Evolutionary conservation across 345 rosid genomes (phyloP).

Genomic region (Eutrema heterophyllum): DNA sequence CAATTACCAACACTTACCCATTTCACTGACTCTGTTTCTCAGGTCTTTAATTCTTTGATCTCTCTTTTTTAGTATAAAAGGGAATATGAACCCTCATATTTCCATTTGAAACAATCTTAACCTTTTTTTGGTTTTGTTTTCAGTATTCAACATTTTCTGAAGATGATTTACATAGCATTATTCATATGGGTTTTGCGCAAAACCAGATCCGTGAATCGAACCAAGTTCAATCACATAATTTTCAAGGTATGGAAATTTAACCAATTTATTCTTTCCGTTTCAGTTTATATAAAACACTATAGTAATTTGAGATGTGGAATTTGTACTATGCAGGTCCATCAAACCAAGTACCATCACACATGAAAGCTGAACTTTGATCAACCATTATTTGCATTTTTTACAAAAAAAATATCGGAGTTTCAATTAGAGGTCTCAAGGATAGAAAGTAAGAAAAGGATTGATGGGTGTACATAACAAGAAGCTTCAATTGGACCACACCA

Average conservation of each 20-base stretch:
- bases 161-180: conserved; percentile 72
- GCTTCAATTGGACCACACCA: conserved; percentile 33
- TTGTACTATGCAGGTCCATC: conserved; percentile 45
- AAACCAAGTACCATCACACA: conserved; percentile 35
- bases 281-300: not conserved
- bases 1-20: conserved; percentile 45
- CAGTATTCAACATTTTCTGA: conserved; percentile 55
- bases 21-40: conserved; percentile 42
- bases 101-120: not conserved
- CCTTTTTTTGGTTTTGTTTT: not conserved
- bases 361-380: conserved; percentile 56
- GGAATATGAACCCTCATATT: not conserved
- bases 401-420: not conserved
- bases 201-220: conserved; percentile 33
- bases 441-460: conserved; percentile 30
- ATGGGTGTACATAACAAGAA: conserved; percentile 51
- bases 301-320: not conserved
- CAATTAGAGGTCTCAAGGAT: conserved; percentile 16
- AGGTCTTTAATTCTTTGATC: conserved; percentile 30
- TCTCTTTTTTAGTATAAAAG: too few relatives aligned
- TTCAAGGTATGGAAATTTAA: conserved; percentile 33
- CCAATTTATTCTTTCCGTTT: not conserved
- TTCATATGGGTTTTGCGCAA: conserved; percentile 71
- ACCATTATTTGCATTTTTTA: conserved; percentile 31
- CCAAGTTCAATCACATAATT: conserved; percentile 21